A percentile compares a stretch with the other conserved stretches of the same genome.
These are phyloP conservation scores for Trichoderma sp. DNA, from an alignment of 2,329 filamentous ascomycete genomes.

Conservation along the genomic window DNA sequence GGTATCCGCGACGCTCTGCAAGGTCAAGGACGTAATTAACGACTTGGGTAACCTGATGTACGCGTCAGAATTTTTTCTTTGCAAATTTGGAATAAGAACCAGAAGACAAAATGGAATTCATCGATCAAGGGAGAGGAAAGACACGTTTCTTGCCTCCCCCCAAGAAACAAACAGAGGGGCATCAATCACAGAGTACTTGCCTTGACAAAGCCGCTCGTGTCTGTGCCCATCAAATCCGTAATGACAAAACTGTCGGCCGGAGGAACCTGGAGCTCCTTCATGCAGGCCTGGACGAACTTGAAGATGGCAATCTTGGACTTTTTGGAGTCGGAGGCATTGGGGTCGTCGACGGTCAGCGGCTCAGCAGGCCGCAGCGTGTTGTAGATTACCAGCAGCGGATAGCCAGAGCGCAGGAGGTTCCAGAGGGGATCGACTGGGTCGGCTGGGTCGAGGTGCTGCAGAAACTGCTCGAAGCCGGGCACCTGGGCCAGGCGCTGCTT, in stretches of 20 bases:
- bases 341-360: constrained; percentile 68
- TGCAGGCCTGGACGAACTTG: constrained; percentile 88
- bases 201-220: constrained; percentile 97
- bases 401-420: constrained; percentile 81
- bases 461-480: constrained; percentile 76
- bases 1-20: constrained; percentile 75
- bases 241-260: constrained; percentile 88
- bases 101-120: too few relatives aligned
- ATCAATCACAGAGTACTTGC: constrained; percentile 49
- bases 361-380: constrained; percentile 77
- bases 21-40: constrained; percentile 91
- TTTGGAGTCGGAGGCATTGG: constrained; percentile 67
- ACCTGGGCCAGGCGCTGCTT: constrained; percentile 81
- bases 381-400: constrained; percentile 85
- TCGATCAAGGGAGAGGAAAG: neutral
- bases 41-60: constrained; percentile 72
- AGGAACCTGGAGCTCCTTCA: constrained; percentile 78
- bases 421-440: constrained; percentile 88
- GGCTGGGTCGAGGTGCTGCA: constrained; percentile 71
- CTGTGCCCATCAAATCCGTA: constrained; percentile 86
- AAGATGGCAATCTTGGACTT: constrained; percentile 86
- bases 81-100: neutral
- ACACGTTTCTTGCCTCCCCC: neutral
- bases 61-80: neutral
- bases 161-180: too few relatives aligned